Evolutionary conservation across 2,329 filamentous ascomycete genomes (phyloP).

Genomic region (Fonsecaea monophora): DNA sequence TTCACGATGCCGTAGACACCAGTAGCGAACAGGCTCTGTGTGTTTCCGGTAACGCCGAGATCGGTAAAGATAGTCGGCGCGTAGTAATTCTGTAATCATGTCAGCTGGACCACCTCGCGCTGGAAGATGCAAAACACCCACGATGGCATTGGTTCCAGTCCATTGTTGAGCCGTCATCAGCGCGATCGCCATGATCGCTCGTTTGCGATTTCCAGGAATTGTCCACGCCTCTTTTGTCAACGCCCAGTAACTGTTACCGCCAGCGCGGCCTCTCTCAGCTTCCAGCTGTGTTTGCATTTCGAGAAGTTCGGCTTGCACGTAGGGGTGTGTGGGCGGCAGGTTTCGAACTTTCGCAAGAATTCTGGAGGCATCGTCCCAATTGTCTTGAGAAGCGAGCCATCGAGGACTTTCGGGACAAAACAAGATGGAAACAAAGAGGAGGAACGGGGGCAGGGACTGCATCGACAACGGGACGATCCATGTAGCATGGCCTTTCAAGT

Average conservation of each 20-base stretch:
- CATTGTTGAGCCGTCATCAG: constrained; percentile 63
- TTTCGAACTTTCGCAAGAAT: constrained; percentile 65
- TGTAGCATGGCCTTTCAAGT: constrained; percentile 56
- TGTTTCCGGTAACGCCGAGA: constrained; percentile 65
- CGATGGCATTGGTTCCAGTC: constrained; percentile 62
- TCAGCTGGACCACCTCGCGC: neutral
- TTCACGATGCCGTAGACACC: constrained; percentile 77
- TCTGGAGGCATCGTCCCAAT: constrained; percentile 68
- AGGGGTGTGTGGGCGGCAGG: constrained; percentile 60
- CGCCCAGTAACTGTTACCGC: constrained; percentile 61
- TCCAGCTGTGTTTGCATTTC: constrained; percentile 69
- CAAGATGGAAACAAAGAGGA: constrained; percentile 67
- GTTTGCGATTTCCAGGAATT: constrained; percentile 61
- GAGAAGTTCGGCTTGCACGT: constrained; percentile 65
- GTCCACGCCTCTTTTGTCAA: constrained; percentile 70
- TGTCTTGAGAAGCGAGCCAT: constrained; percentile 71
- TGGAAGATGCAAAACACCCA: neutral
- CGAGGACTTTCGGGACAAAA: constrained; percentile 71
- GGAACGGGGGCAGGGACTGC: constrained; percentile 68
- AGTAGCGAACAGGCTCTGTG: constrained; percentile 71
- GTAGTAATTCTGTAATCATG: constrained; percentile 62
- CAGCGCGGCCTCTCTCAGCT: constrained; percentile 64
- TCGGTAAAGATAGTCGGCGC: constrained; percentile 72
- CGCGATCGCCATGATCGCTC: constrained; percentile 61
- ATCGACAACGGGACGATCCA: constrained; percentile 70